Evolutionary conservation across 257 asterid species (phyloP).

Genomic region (Fraxinus americana): DNA sequence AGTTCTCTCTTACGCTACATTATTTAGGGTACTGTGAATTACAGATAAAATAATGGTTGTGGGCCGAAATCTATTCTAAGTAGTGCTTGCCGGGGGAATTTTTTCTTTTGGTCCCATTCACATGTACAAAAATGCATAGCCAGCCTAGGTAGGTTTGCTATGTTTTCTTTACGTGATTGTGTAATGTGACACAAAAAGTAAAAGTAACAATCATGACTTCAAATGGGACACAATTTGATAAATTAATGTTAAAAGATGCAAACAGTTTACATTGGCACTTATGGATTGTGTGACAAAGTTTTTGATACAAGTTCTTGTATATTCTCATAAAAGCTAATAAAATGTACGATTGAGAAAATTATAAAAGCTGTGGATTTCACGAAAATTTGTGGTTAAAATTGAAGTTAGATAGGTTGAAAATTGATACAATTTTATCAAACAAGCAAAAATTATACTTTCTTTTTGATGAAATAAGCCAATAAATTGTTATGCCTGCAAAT

Average conservation of each 20-base stretch:
- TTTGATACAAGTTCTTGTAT: too few relatives aligned
- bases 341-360: too few relatives aligned
- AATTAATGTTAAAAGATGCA: not conserved
- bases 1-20: too few relatives aligned
- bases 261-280: not conserved
- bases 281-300: too few relatives aligned
- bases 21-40: not conserved
- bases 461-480: too few relatives aligned
- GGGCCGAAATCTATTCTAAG: not conserved
- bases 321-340: too few relatives aligned
- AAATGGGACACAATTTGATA: not conserved
- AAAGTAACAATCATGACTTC: not conserved
- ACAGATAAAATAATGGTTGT: constrained; percentile 10
- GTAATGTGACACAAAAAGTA: constrained; percentile 11
- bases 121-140: not conserved
- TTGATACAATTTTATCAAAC: too few relatives aligned
- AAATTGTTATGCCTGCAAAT: not conserved
- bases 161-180: not conserved
- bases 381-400: too few relatives aligned
- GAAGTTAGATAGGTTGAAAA: too few relatives aligned
- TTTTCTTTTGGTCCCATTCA: constrained; percentile 2
- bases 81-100: constrained; percentile 35
- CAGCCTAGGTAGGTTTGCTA: constrained; percentile 18
- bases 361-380: too few relatives aligned
- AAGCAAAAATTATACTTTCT: too few relatives aligned